These are phyloP conservation scores for Euphorbia lathyris DNA, from an alignment of 345 rosid species.

Conservation along the genomic window DNA sequence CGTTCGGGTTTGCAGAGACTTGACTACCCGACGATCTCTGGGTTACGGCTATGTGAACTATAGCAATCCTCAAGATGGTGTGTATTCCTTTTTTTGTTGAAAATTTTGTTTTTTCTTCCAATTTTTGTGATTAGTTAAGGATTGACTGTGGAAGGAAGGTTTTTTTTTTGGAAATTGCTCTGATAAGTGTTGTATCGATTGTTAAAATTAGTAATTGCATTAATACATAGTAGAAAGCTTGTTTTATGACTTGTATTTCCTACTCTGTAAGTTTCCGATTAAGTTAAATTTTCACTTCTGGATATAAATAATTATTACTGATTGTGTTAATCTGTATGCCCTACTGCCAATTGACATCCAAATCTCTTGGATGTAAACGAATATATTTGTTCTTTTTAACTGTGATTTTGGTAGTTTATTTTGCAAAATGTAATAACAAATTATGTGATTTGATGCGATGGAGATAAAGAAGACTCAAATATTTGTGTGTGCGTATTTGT, in stretches of 20 bases:
- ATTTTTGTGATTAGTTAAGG: neutral
- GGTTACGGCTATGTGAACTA: slow-evolving; percentile 92
- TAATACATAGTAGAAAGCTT: neutral
- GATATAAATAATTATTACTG: neutral
- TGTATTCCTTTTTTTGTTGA: slow-evolving; percentile 4
- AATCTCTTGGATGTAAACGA: neutral
- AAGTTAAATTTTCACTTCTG: neutral
- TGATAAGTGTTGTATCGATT: too few species aligned
- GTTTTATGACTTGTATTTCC: neutral
- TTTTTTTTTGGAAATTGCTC: neutral
- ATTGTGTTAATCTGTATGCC: neutral
- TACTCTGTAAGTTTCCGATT: neutral
- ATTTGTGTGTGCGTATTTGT: neutral
- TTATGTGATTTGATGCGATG: neutral
- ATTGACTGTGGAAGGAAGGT: neutral
- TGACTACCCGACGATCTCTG: slow-evolving; percentile 71
- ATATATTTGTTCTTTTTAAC: neutral
- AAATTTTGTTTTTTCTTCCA: neutral
- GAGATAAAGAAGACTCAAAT: too few species aligned
- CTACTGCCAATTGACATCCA: neutral
- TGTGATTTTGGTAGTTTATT: neutral
- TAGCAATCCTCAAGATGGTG: slow-evolving; percentile 71
- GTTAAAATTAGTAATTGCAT: neutral
- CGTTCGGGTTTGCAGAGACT: slow-evolving; percentile 77
- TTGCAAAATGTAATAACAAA: neutral